These are phyloP conservation scores for Magnusiomyces fungicola DNA, from an alignment of 1,139 yeast genomes.

Conservation along the genomic window DNA sequence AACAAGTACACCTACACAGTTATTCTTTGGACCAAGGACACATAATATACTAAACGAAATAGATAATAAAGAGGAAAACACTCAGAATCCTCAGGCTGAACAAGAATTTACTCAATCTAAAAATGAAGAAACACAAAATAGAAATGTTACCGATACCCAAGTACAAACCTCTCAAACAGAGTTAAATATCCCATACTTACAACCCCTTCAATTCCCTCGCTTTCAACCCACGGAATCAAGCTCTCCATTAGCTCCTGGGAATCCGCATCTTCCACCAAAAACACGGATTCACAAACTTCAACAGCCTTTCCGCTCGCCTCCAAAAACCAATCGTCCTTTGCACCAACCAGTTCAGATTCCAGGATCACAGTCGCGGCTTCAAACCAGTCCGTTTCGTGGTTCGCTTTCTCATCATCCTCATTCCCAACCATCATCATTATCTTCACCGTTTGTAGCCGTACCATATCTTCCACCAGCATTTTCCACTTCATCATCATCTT, in stretches of 20 bases:
- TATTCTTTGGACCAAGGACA: neutral
- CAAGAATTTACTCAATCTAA: no score
- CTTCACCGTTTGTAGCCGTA: no score
- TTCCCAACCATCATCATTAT: neutral
- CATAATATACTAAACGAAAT: neutral
- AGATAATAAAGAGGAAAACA: neutral
- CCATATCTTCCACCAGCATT: no score
- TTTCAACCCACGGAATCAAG: no score
- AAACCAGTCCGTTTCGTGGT: neutral
- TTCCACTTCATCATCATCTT: no score
- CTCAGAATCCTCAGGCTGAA: no score
- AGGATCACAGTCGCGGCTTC: neutral
- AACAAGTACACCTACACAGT: neutral
- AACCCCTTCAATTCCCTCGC: no score
- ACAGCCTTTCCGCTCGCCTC: neutral
- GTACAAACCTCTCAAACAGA: no score
- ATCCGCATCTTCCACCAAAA: neutral
- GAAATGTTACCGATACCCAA: no score
- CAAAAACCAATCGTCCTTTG: neutral
- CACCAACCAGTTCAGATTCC: neutral
- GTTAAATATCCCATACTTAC: no score
- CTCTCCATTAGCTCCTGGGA: no score
- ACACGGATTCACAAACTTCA: neutral
- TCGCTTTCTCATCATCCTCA: neutral
- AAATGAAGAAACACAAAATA: no score